A percentile compares a stretch with the other conserved stretches of the same genome.
Conservation (phyloP, 2,329 filamentous ascomycete species). For the Fusarium udum region DNA sequence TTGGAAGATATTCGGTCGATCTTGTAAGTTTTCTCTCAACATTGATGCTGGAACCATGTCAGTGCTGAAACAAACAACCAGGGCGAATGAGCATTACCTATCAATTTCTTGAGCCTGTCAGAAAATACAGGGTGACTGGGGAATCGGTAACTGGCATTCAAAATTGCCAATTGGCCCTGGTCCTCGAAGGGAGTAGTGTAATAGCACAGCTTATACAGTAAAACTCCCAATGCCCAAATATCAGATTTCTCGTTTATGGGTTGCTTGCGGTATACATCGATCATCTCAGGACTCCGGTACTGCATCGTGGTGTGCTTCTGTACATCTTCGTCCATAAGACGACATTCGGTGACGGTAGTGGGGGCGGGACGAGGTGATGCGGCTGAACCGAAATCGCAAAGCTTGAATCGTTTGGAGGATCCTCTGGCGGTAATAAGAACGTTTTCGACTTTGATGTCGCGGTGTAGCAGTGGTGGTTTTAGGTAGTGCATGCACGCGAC, state of each 20-base stretch:
- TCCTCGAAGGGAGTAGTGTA: slow-evolving; percentile 99
- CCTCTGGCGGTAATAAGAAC: slow-evolving; percentile 82
- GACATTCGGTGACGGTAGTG: slow-evolving; percentile 85
- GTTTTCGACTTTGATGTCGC: slow-evolving; percentile 98
- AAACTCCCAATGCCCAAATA: slow-evolving; percentile 95
- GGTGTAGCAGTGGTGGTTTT: slow-evolving; percentile 89
- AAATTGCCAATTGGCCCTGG: slow-evolving; percentile 94
- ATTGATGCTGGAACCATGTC: slow-evolving; percentile 75
- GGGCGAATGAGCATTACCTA: slow-evolving; percentile 64
- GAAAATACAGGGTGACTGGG: slow-evolving; percentile 90
- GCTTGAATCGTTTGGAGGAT: slow-evolving; percentile 82
- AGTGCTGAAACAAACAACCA: slow-evolving; percentile 18
- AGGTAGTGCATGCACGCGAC: slow-evolving; percentile 99
- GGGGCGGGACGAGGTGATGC: slow-evolving; percentile 86
- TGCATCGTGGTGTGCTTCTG: slow-evolving; percentile 97
- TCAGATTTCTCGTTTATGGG: slow-evolving; percentile 99
- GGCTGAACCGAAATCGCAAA: slow-evolving; percentile 97
- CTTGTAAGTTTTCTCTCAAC: slow-evolving; percentile 82
- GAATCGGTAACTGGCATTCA: slow-evolving; percentile 95
- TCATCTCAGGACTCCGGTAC: slow-evolving; percentile 98
- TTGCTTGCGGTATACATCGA: slow-evolving; percentile 95
- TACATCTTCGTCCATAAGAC: slow-evolving; percentile 94
- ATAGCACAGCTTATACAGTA: slow-evolving; percentile 98
- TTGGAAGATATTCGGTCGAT: slow-evolving; percentile 92
- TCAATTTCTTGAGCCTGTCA: slow-evolving; percentile 86